phyloP scores from a whole-genome alignment of 129 eudicot genomes.

The Logfia minima region DNA sequence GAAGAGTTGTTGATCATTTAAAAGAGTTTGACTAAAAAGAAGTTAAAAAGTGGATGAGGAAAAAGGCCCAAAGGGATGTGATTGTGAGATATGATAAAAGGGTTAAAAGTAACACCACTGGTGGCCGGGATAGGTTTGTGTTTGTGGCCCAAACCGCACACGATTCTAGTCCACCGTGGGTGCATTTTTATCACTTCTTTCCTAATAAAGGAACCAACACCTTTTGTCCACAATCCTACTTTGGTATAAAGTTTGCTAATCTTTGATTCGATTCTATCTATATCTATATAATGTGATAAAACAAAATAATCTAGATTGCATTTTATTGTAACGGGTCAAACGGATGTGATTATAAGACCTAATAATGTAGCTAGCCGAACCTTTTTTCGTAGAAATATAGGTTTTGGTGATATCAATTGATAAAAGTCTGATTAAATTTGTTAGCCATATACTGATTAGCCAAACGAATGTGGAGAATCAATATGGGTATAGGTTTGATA shows the following conservation, averaged over 20 bases:
- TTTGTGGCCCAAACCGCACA: constrained; percentile 30
- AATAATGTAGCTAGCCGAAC: neutral
- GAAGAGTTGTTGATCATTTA: neutral
- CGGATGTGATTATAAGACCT: neutral
- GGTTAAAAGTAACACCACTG: constrained; percentile 17
- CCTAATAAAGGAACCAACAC: neutral
- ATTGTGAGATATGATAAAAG: neutral
- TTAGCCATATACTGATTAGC: neutral
- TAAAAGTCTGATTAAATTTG: no score
- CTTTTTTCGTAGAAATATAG: no score
- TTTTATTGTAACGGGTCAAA: neutral
- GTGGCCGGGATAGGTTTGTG: neutral
- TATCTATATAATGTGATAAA: neutral
- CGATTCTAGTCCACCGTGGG: constrained; percentile 27
- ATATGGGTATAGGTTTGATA: no score
- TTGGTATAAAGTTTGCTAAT: neutral
- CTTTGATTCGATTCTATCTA: constrained; percentile 2
- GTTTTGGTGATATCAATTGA: neutral
- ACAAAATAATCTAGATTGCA: no score
- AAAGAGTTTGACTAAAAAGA: neutral
- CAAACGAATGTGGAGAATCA: no score
- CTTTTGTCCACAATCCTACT: constrained; percentile 1
- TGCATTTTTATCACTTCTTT: constrained; percentile 3
- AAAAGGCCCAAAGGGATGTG: constrained; percentile 10
- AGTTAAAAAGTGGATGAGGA: neutral